phyloP scores from a whole-genome alignment of 2,329 filamentous ascomycete genomes.

The Laburnicola sp. region DNA sequence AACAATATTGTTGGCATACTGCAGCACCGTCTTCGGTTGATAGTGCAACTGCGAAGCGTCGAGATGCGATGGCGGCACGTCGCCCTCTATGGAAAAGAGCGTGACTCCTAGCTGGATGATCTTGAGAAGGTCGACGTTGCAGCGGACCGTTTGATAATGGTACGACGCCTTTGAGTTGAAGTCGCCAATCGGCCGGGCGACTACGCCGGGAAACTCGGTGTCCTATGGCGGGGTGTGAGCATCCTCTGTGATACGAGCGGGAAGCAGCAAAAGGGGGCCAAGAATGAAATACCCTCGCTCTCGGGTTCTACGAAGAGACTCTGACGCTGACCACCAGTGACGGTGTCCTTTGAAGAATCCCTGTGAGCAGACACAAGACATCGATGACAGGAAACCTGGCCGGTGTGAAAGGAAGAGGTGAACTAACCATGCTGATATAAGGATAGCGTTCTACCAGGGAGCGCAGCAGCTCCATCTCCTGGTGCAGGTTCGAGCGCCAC shows the following conservation, averaged over 20 bases:
- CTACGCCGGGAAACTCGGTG: constrained; percentile 97
- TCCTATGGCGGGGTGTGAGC: constrained; percentile 61
- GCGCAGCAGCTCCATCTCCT: constrained; percentile 85
- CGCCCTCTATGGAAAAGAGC: constrained; percentile 86
- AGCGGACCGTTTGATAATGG: constrained; percentile 95
- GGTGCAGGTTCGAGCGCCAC: constrained; percentile 87
- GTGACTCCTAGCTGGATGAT: constrained; percentile 97
- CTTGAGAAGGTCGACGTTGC: constrained; percentile 95
- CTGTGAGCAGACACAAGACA: constrained; percentile 12
- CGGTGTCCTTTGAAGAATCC: neutral
- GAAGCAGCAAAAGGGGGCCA: neutral
- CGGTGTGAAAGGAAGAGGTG: constrained; percentile 12
- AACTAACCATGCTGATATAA: constrained; percentile 92
- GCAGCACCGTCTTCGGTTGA: constrained; percentile 50
- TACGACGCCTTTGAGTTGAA: constrained; percentile 97
- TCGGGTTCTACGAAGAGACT: constrained; percentile 2
- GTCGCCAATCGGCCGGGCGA: constrained; percentile 89
- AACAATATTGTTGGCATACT: constrained; percentile 57
- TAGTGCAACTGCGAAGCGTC: constrained; percentile 49
- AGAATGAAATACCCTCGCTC: constrained; percentile 12
- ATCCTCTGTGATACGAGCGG: neutral
- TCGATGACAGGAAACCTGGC: constrained; percentile 7
- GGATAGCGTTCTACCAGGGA: constrained; percentile 87
- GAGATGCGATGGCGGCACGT: constrained; percentile 75
- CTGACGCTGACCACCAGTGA: constrained; percentile 5